Conservation (phyloP, 306 rosid genomes). For the Acmispon strigosus region DNA sequence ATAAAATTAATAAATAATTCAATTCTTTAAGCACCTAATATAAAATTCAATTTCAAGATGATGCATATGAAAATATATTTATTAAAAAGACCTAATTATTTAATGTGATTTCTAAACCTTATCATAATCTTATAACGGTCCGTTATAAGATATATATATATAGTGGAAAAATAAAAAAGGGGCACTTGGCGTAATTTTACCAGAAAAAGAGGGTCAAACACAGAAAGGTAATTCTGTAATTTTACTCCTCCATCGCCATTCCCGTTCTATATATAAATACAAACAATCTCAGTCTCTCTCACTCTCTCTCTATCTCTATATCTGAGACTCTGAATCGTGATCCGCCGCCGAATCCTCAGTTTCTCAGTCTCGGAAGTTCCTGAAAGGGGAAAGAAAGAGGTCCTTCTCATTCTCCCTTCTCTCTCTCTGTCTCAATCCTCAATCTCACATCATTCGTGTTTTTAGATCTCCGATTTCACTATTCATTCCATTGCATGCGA, state of each 20-base stretch:
- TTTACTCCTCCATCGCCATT: background rate
- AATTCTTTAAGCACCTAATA: too few species aligned
- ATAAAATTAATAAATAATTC: too few species aligned
- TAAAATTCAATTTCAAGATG: too few species aligned
- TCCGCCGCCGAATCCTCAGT: constrained; percentile 22
- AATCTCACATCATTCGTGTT: background rate
- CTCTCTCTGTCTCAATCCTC: background rate
- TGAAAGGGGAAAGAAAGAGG: background rate
- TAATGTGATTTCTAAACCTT: too few species aligned
- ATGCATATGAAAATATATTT: too few species aligned
- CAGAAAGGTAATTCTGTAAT: too few species aligned
- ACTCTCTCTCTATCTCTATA: background rate
- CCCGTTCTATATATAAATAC: background rate
- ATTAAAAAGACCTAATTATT: too few species aligned
- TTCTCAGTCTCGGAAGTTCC: background rate
- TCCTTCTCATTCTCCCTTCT: background rate
- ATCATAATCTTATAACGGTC: too few species aligned
- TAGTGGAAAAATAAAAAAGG: too few species aligned
- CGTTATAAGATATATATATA: too few species aligned
- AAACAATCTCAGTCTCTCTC: background rate
- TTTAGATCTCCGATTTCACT: background rate
- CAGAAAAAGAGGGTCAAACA: constrained; percentile 7
- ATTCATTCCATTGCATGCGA: background rate
- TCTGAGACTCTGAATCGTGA: background rate
- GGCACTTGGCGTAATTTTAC: constrained; percentile 46